A percentile compares a stretch with the other conserved stretches of the same genome.
phyloP scores from a whole-genome alignment of 2,329 filamentous ascomycete species.

The Pseudodiploospora longispora region DNA sequence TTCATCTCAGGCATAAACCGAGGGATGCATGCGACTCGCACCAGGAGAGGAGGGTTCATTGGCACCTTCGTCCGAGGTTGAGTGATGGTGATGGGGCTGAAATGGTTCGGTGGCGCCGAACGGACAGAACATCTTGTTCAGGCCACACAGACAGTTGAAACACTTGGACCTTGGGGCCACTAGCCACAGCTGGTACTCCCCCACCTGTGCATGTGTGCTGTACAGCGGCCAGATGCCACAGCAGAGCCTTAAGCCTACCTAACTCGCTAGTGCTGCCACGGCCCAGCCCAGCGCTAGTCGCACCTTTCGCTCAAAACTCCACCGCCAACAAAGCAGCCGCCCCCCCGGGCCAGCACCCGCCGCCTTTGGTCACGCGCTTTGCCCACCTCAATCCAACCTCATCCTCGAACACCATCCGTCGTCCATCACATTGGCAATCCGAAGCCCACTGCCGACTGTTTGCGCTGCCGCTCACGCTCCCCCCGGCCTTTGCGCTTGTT shows the following conservation, averaged over 20 bases:
- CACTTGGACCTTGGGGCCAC: too few species aligned
- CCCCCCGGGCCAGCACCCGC: constrained; percentile 10
- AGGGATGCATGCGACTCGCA: not conserved
- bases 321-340: not conserved
- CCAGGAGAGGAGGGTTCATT: constrained; percentile 12
- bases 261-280: too few species aligned
- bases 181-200: too few species aligned
- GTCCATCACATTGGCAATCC: not conserved
- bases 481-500: not conserved
- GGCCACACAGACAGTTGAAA: too few species aligned
- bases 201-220: too few species aligned
- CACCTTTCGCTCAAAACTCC: not conserved
- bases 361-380: constrained; percentile 30
- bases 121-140: too few species aligned
- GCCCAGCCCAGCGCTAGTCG: too few species aligned
- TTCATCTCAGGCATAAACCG: not conserved
- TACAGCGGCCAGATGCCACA: too few species aligned
- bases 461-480: constrained; percentile 1
- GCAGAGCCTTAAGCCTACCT: too few species aligned
- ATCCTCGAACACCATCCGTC: constrained; percentile 20
- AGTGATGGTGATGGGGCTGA: too few species aligned
- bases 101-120: too few species aligned
- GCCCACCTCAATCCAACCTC: constrained; percentile 23
- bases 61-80: too few species aligned
- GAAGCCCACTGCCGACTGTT: not conserved